A percentile compares a stretch with the other conserved stretches of the same genome.
Conservation (phyloP, 1,139 yeast genomes). For the Debaryomycetaceae sp. region DNA sequence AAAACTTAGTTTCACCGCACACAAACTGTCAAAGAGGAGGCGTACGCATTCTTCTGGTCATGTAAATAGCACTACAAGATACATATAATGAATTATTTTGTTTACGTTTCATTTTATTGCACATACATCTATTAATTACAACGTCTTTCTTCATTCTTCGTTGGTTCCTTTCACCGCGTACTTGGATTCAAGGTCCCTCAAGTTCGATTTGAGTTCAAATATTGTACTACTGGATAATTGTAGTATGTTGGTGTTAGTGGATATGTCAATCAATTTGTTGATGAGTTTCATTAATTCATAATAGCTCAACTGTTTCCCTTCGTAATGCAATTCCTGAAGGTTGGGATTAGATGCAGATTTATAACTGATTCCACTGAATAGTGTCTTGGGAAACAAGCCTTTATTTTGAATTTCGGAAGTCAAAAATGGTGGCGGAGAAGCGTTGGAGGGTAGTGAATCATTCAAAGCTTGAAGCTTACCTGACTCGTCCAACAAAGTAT, state of each 20-base stretch:
- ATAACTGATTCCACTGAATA: conserved; percentile 11
- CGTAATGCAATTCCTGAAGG: conserved; percentile 2
- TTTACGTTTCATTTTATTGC: not conserved
- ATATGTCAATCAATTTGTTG: conserved; percentile 18
- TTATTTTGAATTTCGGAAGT: not conserved
- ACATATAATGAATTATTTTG: too few species aligned
- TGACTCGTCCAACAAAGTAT: not conserved
- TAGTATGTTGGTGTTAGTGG: conserved; percentile 16
- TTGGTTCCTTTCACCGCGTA: not conserved
- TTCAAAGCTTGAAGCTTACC: conserved; percentile 6
- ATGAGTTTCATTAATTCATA: conserved; percentile 19
- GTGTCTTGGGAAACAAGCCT: conserved; percentile 4
- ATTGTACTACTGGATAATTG: conserved; percentile 23
- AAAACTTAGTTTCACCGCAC: too few species aligned
- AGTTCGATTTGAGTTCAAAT: conserved; percentile 23
- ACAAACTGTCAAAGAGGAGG: too few species aligned
- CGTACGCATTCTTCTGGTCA: not conserved
- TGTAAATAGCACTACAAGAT: not conserved
- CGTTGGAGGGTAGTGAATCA: conserved; percentile 14
- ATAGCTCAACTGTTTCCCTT: conserved; percentile 1
- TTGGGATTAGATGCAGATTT: conserved; percentile 11
- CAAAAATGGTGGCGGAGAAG: conserved; percentile 12
- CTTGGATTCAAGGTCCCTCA: conserved; percentile 16
- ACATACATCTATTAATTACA: not conserved
- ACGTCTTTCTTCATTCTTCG: not conserved